Evolutionary conservation across 176 grass and related monocot genomes (phyloP).

Genomic region (Eragrostis curvula): DNA sequence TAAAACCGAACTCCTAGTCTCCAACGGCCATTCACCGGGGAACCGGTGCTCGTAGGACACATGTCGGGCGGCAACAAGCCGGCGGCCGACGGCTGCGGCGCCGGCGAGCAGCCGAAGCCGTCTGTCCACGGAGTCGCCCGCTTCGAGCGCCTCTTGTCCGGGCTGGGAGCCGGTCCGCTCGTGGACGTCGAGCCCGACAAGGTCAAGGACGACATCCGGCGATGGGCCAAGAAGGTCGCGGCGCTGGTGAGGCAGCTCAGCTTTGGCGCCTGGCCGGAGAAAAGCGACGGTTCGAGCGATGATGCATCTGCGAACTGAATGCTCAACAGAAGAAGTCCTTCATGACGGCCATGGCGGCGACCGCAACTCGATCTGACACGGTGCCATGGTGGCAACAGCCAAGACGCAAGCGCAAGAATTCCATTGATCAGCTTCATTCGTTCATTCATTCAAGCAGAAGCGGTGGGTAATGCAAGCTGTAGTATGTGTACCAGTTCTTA

Average conservation of each 20-base stretch:
- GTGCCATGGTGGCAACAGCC: neutral
- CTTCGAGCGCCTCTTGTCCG: conserved; percentile 61
- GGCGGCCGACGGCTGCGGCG: neutral
- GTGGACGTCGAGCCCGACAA: conserved; percentile 66
- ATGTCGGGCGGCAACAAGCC: conserved; percentile 37
- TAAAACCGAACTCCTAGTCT: neutral
- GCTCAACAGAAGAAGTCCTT: neutral
- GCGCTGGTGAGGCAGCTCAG: conserved; percentile 70
- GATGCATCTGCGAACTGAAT: conserved; percentile 8
- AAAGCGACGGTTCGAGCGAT: conserved; percentile 1
- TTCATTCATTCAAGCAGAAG: conserved; percentile 29
- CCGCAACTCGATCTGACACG: neutral
- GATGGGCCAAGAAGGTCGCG: conserved; percentile 80
- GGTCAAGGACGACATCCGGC: conserved; percentile 67
- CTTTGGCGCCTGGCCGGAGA: conserved; percentile 57
- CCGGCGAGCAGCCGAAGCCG: conserved; percentile 1
- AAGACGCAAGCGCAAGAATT: neutral
- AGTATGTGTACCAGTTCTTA: neutral
- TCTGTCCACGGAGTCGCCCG: neutral
- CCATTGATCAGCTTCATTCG: neutral
- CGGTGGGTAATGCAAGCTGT: neutral
- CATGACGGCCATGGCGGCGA: neutral
- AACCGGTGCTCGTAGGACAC: neutral
- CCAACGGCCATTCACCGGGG: neutral
- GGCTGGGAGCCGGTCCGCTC: conserved; percentile 51